Base-by-base conservation (phyloP, 2,329 filamentous ascomycete species). In the Claviceps sp. region DNA sequence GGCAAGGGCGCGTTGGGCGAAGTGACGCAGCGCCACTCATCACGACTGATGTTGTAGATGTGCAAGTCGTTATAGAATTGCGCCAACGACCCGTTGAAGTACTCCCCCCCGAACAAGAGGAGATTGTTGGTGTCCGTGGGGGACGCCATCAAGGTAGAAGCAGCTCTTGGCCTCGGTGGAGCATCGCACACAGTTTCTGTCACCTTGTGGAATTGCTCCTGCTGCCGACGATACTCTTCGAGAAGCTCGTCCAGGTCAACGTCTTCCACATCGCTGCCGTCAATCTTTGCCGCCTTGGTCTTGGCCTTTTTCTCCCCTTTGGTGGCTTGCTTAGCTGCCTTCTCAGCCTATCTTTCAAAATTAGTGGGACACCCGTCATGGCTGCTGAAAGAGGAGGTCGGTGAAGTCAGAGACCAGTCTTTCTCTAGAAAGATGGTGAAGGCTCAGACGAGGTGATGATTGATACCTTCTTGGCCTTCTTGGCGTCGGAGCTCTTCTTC, bases 171-270 rank as follows among this genome's bases (percentile, higher is more conserved):
- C 51, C 81, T 80, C 1, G 93, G 93, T 18, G 90, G 86, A 2
- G 72, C 78, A 24, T 81, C 78, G 44, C 77, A 79, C 24, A 84
- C 72, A 2, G 79, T 77, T 71, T 98, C 93, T 4, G 91, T 96
- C 61, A 98, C 81, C 69, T 95, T 95, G 61, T 93, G 79, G 64
- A 95, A 96, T 62, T 87, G 86, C 63, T 95, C 91, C 72, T 98
- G 93, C 68, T 89, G 85, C 64, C 87, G 87, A 59, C 87, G 87
- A 69, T 95, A 97, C 66, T 95, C 88, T 46, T 91, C 90, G 30
- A 98, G 81, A 45, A 98, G 90, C 46, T 85, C 84, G 64, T 98
- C 93, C 40, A 98, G 78, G 68, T 97, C 93, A 14, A 93, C 83
- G 60, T 96, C 90, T 66, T 97, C 91, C 47, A 78, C 87, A 65